A percentile compares a stretch with the other conserved stretches of the same genome.
phyloP scores from a whole-genome alignment of 2,329 filamentous ascomycete species.

The Cladophialophora bantiana region DNA sequence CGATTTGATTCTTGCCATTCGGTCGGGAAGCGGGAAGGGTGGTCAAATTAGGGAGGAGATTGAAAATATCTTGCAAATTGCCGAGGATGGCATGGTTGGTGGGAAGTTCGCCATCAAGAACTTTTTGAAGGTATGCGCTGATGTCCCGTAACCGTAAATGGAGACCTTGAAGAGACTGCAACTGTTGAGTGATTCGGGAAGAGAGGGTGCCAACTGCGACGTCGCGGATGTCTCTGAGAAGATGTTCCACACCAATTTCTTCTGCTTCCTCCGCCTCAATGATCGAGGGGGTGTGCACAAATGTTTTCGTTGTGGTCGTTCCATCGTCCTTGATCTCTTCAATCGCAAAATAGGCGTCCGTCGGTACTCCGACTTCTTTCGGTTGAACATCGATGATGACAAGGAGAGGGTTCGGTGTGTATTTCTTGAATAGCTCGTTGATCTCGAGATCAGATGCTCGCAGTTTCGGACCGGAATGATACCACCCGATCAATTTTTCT shows the following conservation, averaged over 20 bases:
- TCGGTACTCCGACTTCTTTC: constrained; percentile 96
- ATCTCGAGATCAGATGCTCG: constrained; percentile 96
- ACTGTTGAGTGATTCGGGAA: constrained; percentile 94
- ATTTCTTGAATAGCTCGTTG: constrained; percentile 99
- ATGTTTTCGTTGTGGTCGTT: constrained; percentile 94
- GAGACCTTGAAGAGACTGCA: constrained; percentile 94
- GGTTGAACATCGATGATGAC: constrained; percentile 99
- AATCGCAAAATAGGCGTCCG: constrained; percentile 98
- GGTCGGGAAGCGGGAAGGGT: constrained; percentile 71
- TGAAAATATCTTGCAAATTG: constrained; percentile 99
- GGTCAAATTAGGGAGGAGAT: constrained; percentile 93
- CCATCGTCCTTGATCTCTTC: constrained; percentile 99
- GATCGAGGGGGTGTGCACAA: constrained; percentile 96
- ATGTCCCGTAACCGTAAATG: constrained; percentile 95
- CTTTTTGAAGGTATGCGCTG: constrained; percentile 92
- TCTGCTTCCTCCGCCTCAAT: constrained; percentile 99
- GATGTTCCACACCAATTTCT: constrained; percentile 97
- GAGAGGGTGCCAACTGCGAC: constrained; percentile 96
- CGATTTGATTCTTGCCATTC: constrained; percentile 63
- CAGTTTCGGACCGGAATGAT: constrained; percentile 96
- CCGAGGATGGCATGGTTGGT: constrained; percentile 97
- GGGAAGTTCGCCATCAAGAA: constrained; percentile 88
- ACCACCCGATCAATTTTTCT: constrained; percentile 99
- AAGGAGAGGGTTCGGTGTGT: constrained; percentile 92
- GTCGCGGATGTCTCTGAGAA: constrained; percentile 96